Conservation (phyloP, 768 basidiomycete species). For the Crepidotus variabilis region DNA sequence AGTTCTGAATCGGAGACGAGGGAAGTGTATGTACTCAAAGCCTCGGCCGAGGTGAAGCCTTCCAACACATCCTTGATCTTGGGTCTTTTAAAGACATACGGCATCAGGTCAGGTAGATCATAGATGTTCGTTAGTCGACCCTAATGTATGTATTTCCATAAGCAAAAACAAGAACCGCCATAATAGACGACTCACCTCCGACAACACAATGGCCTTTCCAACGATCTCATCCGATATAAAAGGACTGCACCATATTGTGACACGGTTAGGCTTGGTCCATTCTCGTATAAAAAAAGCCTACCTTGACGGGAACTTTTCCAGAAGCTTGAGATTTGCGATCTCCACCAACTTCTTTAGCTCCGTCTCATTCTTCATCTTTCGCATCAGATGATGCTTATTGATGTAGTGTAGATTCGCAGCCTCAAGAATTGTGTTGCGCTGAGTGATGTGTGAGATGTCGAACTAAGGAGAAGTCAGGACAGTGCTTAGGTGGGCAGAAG, state of each 20-base stretch:
- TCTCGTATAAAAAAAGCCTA: slow-evolving; percentile 19
- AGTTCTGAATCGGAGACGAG: neutral
- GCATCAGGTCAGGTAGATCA: slow-evolving; percentile 65
- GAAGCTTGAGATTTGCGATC: slow-evolving; percentile 50
- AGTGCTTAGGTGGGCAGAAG: neutral
- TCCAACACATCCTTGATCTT: slow-evolving; percentile 26
- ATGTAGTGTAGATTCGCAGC: slow-evolving; percentile 77
- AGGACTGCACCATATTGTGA: slow-evolving; percentile 26
- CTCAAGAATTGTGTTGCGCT: slow-evolving; percentile 81
- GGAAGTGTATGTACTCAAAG: neutral
- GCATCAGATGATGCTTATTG: slow-evolving; percentile 82
- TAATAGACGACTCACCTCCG: slow-evolving; percentile 48
- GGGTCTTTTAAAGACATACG: slow-evolving; percentile 79
- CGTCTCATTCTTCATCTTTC: slow-evolving; percentile 43
- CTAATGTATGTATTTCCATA: slow-evolving; percentile 28
- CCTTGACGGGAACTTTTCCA: slow-evolving; percentile 58
- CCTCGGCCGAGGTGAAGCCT: neutral
- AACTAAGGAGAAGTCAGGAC: slow-evolving; percentile 46
- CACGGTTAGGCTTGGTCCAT: neutral
- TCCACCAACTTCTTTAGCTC: slow-evolving; percentile 52
- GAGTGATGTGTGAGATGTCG: slow-evolving; percentile 71
- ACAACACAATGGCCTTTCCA: slow-evolving; percentile 53
- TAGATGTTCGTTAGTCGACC: slow-evolving; percentile 66
- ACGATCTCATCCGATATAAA: slow-evolving; percentile 57
- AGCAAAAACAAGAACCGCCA: neutral